A percentile compares a stretch with the other conserved stretches of the same genome.
These are phyloP conservation scores for Penicillium palitans DNA, from an alignment of 2,329 filamentous ascomycete species.

Conservation along the genomic window DNA sequence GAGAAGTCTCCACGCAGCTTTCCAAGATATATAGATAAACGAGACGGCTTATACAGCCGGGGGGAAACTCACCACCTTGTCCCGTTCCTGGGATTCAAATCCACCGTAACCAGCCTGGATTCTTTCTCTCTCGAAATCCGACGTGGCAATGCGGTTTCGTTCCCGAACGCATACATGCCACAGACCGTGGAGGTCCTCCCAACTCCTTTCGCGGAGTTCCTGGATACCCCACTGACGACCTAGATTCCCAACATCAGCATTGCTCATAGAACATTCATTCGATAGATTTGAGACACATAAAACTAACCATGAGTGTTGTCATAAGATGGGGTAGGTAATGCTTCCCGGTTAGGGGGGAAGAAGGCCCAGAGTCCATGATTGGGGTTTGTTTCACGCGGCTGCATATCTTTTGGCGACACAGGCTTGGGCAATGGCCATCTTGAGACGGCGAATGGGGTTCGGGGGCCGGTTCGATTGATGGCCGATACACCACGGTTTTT, in stretches of 20 bases:
- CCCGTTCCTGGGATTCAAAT: constrained; percentile 63
- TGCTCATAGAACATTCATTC: neutral
- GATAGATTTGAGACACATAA: neutral
- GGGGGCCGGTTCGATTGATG: constrained; percentile 72
- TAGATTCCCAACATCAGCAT: constrained; percentile 32
- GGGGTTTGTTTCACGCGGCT: constrained; percentile 57
- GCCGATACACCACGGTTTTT: constrained; percentile 77
- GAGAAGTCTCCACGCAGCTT: too few species aligned
- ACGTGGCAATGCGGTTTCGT: constrained; percentile 83
- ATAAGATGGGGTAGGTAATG: constrained; percentile 71
- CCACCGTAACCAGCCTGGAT: constrained; percentile 72
- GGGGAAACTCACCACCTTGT: constrained; percentile 61
- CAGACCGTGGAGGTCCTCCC: constrained; percentile 86
- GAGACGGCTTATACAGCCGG: neutral
- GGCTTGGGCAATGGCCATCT: constrained; percentile 73
- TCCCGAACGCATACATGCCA: constrained; percentile 97
- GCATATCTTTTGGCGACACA: constrained; percentile 55
- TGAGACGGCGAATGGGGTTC: constrained; percentile 71
- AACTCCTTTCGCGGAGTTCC: constrained; percentile 85
- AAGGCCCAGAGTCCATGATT: constrained; percentile 92
- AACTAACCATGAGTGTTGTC: constrained; percentile 65
- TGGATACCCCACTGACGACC: constrained; percentile 79
- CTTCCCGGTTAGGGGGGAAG: constrained; percentile 69
- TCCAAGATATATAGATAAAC: neutral
- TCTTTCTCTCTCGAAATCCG: constrained; percentile 66